Evolutionary conservation across 768 basidiomycete species (phyloP), one percentile per base, ranked within the genome.

Genomic region (Zangia roseola): DNA sequence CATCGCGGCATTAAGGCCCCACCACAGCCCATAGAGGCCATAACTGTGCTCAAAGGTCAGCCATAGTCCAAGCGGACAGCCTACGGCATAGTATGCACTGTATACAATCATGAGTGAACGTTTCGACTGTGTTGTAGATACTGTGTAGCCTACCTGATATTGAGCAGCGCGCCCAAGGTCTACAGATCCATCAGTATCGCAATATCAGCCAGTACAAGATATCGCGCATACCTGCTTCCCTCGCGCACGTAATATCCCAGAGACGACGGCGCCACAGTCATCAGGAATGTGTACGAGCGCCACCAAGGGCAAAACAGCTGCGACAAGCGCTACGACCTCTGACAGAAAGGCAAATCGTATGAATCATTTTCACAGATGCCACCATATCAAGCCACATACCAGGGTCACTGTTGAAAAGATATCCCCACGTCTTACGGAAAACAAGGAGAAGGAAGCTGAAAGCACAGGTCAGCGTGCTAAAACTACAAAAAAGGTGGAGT

Each of bases 261-360:
- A 79, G 0, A 86, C 79, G 5, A 92, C 83, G 0, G 81, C 88
- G 0, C 77, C 70, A 10, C 83, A 74, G 1, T 84, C 87, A 56
- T 99, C 95, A 47, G 91, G 85, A 1, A 94, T 78, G 61, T 95
- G 88, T 71, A 88, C 85, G 24, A 88, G 71, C 4, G 86, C 81
- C 3, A 94, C 80, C 14, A 88, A 70, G 0, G 90, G 89, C n/a
- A 93, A 64, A 43, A 92, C 84, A 0, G 71, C 62, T 6, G 88
- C 83, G 8, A 90, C 65, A 8, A 68, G 57, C 6, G 40, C 10
- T 20, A 52, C 57, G 7, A 67, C 61, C 47, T 37, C 65, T 68
- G 43, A 14, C 16, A 26, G 10, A 44, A 16, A 37, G 35, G 33
- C 17, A 24, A 34, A 47, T 10, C 30, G 1, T 3, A 33, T 48